Evolutionary conservation across 2,329 filamentous ascomycete genomes (phyloP).

Genomic region (Pseudogymnoascus sp.): DNA sequence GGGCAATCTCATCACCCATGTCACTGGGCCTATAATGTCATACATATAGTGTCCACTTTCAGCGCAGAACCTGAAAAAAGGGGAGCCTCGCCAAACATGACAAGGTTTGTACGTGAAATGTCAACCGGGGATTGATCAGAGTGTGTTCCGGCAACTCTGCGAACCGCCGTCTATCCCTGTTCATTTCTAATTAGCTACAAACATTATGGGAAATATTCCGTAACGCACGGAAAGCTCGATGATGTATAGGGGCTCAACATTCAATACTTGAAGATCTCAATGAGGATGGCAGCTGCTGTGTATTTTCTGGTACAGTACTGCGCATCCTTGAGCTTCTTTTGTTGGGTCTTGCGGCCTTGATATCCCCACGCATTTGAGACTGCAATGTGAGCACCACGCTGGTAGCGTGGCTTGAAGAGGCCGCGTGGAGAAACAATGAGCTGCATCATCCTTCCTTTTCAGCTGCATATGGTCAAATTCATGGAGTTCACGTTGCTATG

Average conservation of each 20-base stretch:
- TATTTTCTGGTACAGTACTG: not conserved
- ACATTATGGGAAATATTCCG: not conserved
- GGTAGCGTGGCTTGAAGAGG: not conserved
- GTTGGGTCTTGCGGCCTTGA: not conserved
- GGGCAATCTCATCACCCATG: conserved; percentile 7
- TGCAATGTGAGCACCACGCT: not conserved
- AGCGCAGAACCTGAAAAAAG: not conserved
- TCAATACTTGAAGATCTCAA: not conserved
- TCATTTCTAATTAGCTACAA: not conserved
- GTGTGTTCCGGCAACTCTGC: not conserved
- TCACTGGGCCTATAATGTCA: conserved; percentile 5
- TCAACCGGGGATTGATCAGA: not conserved
- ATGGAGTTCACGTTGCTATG: conserved; percentile 3
- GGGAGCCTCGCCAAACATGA: not conserved
- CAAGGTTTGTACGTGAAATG: not conserved
- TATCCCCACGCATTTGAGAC: not conserved
- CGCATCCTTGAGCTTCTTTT: not conserved
- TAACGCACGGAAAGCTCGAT: not conserved
- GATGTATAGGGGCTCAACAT: not conserved
- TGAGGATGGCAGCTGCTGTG: not conserved
- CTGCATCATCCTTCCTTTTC: not conserved
- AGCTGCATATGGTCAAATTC: not conserved
- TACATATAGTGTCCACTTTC: conserved; percentile 10
- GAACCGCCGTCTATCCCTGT: not conserved
- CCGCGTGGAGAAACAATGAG: not conserved